Base-by-base conservation (phyloP, 2,329 filamentous ascomycete species). In the Blastomyces parvus region DNA sequence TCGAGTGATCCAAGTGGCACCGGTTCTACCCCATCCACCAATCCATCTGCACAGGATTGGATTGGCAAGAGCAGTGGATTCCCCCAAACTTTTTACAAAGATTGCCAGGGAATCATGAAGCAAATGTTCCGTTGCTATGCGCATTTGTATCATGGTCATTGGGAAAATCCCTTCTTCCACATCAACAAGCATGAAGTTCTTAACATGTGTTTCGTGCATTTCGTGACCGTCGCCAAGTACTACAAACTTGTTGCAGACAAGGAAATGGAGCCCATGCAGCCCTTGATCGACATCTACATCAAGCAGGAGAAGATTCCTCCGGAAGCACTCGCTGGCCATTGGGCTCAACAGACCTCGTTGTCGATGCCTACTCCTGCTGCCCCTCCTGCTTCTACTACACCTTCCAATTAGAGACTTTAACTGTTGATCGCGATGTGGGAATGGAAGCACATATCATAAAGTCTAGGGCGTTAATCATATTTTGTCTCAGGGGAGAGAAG, bases 81-180 rank as follows among this genome's bases (percentile, higher is more conserved):
- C 76, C 94, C 94, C 2, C 86, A 89, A 67, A 89, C 90, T 68
- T 97, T 97, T 76, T 83, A 93, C 70, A 86, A 88, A 66, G 91
- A 96, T 69, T 94, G 93, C 81, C 91, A 95, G 80, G 88, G 88
- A 68, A 94, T 97, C 71, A 93, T 97, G 80, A 89, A 92, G 70
- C 94, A 97, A 78, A 97, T 99, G 88, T 97, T 99, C 82, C 89
- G 94, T 64, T 93, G 97, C 69, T 99, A 99, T 73, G 88, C 94
- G 58, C 94, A 99, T 77, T 86, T 99, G 65, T 99, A 99, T 81
- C 97, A 96, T 84, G 90, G 92, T 63, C 94, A 99, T 77, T 99
- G 90, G 77, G 80, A 87, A 65, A 88, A 91, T 68, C 89, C 88
- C 5, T 91, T 91, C 77, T 93, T 91, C 78, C 88, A 92, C 74